Evolutionary conservation across 2,329 filamentous ascomycete genomes (phyloP), one percentile per base, ranked within the genome.

Genomic region (Neofusicoccum umdonicola): DNA sequence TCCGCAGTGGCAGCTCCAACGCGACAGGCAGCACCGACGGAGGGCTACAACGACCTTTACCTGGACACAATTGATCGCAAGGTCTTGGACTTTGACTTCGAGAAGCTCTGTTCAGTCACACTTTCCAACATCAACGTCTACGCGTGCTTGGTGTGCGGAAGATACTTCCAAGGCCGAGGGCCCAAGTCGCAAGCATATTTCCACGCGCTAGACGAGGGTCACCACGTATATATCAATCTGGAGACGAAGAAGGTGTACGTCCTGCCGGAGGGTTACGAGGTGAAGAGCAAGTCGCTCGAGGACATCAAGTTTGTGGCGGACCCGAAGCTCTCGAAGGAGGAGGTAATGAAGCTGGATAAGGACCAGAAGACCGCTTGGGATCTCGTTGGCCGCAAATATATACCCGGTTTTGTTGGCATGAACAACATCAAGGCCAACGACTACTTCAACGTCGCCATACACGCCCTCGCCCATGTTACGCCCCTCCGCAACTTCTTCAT

Each of bases 401-500:
- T 89, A 69, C 95, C 95, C 19, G 94, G 95, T 5, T 99, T 93
- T 75, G 92, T 99, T 67, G 95, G 95, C 69, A 96, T 99, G 91
- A 99, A 99, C 84, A 99, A 99, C 80, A 97, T 99, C 84, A 99
- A 99, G 79, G 92, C 95, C 65, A 99, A 99, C 80, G 95, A 99
- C 81, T 99, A 99, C 80, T 85, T 98, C 74, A 99, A 99, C 75
- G 94, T 97, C 31, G 87, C 97, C 3, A 90, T 96, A 56, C 95
- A 99, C 77, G 90, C 93, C 6, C 84, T 99, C 42, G 89, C 94
- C 2, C 95, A 99, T 77, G 92, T 98, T 31, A 83, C 88, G 19
- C 94, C 95, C 3, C 82, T 99, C 69, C 88, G 95, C 39, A 97
- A 98, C 76, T 98, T 88, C 79, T 88, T 98, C 74, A 88, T 99